Conservation (phyloP, 768 basidiomycete genomes). For the Phlegmacium glaucopus region DNA sequence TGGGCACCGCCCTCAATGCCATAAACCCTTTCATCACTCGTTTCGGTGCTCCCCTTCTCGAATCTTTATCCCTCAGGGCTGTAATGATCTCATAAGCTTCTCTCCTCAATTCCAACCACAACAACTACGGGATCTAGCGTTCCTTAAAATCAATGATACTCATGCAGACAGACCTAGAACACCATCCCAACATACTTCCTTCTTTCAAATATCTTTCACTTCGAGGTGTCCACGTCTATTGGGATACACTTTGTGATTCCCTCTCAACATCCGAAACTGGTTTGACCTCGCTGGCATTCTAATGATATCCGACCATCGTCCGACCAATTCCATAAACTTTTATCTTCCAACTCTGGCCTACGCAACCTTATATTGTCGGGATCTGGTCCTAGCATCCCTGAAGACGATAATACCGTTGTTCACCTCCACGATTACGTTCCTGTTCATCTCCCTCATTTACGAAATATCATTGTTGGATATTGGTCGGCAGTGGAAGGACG, state of each 20-base stretch:
- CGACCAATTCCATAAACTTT: slow-evolving; percentile 39
- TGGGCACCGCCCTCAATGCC: slow-evolving; percentile 46
- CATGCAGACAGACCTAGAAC: no score
- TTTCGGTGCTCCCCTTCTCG: slow-evolving; percentile 38
- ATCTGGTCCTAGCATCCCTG: slow-evolving; percentile 38
- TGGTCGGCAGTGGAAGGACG: slow-evolving; percentile 35
- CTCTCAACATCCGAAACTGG: slow-evolving; percentile 17
- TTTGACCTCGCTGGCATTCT: slow-evolving; percentile 39
- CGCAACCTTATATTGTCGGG: slow-evolving; percentile 42
- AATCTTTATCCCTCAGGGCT: slow-evolving; percentile 53
- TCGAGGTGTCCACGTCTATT: slow-evolving; percentile 56
- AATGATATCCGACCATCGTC: slow-evolving; percentile 51
- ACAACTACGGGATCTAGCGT: slow-evolving; percentile 31
- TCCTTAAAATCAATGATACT: slow-evolving; percentile 18
- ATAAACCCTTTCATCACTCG: slow-evolving; percentile 37
- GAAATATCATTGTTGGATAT: slow-evolving; percentile 41
- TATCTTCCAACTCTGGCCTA: slow-evolving; percentile 38
- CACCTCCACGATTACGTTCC: slow-evolving; percentile 19
- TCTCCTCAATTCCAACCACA: slow-evolving; percentile 40
- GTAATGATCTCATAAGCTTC: slow-evolving; percentile 53
- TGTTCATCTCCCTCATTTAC: slow-evolving; percentile 35
- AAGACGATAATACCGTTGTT: slow-evolving; percentile 15
- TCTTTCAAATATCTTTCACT: slow-evolving; percentile 46
- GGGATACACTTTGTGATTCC: slow-evolving; percentile 39
- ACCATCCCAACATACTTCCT: slow-evolving; percentile 30